Percentiles rank a stretch among this genome's conserved stretches.
Conservation (phyloP, 768 basidiomycete genomes). For the Lactifluus echinatus region DNA sequence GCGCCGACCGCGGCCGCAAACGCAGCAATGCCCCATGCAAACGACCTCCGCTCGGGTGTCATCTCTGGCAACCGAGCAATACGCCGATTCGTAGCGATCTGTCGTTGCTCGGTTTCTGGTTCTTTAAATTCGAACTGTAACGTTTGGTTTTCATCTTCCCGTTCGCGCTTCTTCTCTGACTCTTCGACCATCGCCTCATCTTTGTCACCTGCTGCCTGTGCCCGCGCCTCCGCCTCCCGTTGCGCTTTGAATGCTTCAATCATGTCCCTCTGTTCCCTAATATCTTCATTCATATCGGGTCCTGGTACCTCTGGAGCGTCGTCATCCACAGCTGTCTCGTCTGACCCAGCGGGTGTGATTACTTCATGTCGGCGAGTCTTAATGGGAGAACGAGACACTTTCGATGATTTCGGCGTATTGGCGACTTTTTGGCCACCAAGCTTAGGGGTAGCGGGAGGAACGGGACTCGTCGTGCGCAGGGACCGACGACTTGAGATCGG, state of each 20-base stretch:
- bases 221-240: constrained; percentile 34
- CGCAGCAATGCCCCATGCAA: constrained; percentile 77
- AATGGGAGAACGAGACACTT: constrained; percentile 30
- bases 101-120: constrained; percentile 47
- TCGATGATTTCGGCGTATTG: constrained; percentile 31
- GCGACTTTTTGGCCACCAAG: constrained; percentile 26
- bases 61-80: constrained; percentile 41
- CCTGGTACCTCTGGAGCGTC: constrained; percentile 44
- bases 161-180: constrained; percentile 36
- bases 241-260: constrained; percentile 65
- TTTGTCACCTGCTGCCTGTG: constrained; percentile 20
- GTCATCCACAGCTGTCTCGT: constrained; percentile 58
- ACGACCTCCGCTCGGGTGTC: constrained; percentile 61
- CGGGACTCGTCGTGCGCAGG: constrained; percentile 36
- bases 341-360: constrained; percentile 45
- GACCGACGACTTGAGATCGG: constrained; percentile 34
- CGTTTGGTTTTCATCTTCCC: constrained; percentile 47
- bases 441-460: constrained; percentile 29
- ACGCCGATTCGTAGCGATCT: constrained; percentile 56
- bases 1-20: constrained; percentile 80
- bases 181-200: constrained; percentile 18
- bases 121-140: constrained; percentile 61
- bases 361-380: constrained; percentile 30
- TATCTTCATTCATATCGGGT: constrained; percentile 57
- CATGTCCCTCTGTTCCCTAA: constrained; percentile 69